Evolutionary conservation across 495 filamentous ascomycete genomes (phyloP).

Genomic region (Clavariopsis aquatica): DNA sequence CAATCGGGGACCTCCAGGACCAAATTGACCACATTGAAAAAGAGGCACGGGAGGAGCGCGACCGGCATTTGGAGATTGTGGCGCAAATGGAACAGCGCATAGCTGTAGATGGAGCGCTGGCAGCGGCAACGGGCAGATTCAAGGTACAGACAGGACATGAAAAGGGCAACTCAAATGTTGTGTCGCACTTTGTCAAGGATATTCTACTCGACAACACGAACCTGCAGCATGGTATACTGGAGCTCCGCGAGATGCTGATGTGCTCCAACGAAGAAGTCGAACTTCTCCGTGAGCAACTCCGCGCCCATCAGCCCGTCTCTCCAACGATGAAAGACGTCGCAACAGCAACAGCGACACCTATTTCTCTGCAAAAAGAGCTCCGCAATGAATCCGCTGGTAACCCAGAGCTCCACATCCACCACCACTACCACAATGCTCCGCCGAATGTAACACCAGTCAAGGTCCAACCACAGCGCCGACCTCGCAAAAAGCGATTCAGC

Average conservation of each 20-base stretch:
- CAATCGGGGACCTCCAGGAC: slow-evolving; percentile 71
- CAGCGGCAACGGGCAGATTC: slow-evolving; percentile 71
- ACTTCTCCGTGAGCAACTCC: slow-evolving; percentile 77
- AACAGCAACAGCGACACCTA: slow-evolving; percentile 39
- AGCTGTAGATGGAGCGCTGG: slow-evolving; percentile 68
- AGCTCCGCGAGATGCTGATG: slow-evolving; percentile 86
- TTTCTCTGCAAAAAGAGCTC: slow-evolving; percentile 71
- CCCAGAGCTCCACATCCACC: slow-evolving; percentile 85
- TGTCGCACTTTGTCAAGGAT: slow-evolving; percentile 92
- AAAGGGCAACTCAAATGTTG: slow-evolving; percentile 61
- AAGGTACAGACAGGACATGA: slow-evolving; percentile 60
- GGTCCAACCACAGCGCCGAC: slow-evolving; percentile 56
- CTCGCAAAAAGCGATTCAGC: slow-evolving; percentile 70
- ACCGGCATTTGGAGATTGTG: slow-evolving; percentile 77
- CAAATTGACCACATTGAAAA: slow-evolving; percentile 87
- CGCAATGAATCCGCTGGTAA: slow-evolving; percentile 48
- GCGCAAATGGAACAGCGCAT: slow-evolving; percentile 76
- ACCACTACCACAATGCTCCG: slow-evolving; percentile 78
- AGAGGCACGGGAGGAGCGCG: slow-evolving; percentile 79
- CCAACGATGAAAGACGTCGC: slow-evolving; percentile 45
- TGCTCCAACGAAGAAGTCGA: slow-evolving; percentile 95
- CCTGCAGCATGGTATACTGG: slow-evolving; percentile 83
- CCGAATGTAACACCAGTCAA: slow-evolving; percentile 47
- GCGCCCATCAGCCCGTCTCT: slow-evolving; percentile 69
- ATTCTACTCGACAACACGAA: slow-evolving; percentile 94